Conservation (phyloP, 805 yeast genomes). For the Saccharomycopsis microspora region DNA sequence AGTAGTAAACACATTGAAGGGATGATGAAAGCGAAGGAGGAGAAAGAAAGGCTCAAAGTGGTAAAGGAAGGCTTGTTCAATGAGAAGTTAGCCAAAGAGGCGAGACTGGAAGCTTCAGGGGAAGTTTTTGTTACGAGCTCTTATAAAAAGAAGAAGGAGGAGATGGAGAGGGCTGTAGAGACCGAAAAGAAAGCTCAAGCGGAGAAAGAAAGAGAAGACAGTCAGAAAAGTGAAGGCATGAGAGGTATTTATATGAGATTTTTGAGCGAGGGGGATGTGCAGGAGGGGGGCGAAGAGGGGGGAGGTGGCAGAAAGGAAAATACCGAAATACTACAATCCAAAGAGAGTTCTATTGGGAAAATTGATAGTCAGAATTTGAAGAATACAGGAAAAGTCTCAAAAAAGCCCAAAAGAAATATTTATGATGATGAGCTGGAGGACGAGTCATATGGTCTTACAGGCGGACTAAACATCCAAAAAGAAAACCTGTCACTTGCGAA, state of each 20-base stretch:
- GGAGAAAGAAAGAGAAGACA: not conserved
- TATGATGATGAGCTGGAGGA: not conserved
- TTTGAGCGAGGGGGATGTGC: slow-evolving; percentile 17
- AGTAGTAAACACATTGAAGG: slow-evolving; percentile 1
- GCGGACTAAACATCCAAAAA: too few species aligned
- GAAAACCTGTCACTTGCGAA: too few species aligned
- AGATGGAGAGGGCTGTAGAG: slow-evolving; percentile 10
- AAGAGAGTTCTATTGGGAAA: not conserved
- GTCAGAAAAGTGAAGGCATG: slow-evolving; percentile 9
- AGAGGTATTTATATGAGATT: slow-evolving; percentile 16
- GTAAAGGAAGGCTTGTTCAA: not conserved
- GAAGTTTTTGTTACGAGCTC: slow-evolving; percentile 33
- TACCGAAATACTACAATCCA: not conserved
- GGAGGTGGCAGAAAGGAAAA: not conserved
- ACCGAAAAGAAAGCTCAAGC: not conserved
- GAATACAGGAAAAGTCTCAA: not conserved
- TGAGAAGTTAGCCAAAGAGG: slow-evolving; percentile 19
- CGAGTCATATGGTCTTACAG: too few species aligned
- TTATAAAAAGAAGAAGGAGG: slow-evolving; percentile 27
- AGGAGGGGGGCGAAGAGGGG: slow-evolving; percentile 9
- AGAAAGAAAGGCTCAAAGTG: not conserved
- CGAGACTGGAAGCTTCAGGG: slow-evolving; percentile 21
- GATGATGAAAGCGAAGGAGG: slow-evolving; percentile 1
- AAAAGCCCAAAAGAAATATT: not conserved
- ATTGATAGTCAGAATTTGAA: not conserved